These are phyloP conservation scores for Paralagenidium karlingii DNA, from an alignment of 352 stramenopile species.

Conservation along the genomic window DNA sequence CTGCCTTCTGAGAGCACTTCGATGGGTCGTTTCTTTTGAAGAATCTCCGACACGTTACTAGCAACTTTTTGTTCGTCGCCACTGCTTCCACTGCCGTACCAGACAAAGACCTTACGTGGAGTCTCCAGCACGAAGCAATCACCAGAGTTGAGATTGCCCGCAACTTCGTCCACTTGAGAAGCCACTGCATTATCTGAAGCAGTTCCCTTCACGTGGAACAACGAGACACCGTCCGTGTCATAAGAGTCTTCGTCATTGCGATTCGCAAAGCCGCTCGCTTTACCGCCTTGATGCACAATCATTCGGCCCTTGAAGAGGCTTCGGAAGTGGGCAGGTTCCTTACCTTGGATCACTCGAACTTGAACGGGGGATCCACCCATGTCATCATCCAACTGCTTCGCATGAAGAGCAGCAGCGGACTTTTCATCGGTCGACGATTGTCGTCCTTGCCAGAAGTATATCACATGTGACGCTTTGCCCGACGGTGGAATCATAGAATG, in stretches of 20 bases:
- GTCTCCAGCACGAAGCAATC: conserved; percentile 81
- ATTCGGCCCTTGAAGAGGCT: conserved; percentile 85
- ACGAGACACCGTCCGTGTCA: conserved; percentile 71
- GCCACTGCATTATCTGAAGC: conserved; percentile 77
- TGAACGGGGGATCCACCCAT: conserved; percentile 77
- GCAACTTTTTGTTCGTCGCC: conserved; percentile 45
- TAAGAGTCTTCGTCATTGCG: conserved; percentile 69
- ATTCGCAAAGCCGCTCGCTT: conserved; percentile 83
- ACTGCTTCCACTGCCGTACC: conserved; percentile 57
- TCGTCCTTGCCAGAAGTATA: conserved; percentile 90
- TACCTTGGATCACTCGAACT: conserved; percentile 76
- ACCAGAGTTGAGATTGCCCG: conserved; percentile 78
- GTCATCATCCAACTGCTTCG: conserved; percentile 71
- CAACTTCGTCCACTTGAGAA: conserved; percentile 63
- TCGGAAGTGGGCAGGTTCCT: conserved; percentile 81
- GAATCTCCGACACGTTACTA: conserved; percentile 35
- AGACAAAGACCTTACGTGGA: conserved; percentile 56
- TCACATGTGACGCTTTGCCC: conserved; percentile 67
- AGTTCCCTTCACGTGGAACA: conserved; percentile 88
- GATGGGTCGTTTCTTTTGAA: conserved; percentile 39
- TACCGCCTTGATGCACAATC: conserved; percentile 83
- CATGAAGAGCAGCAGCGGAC: conserved; percentile 43
- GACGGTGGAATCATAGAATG: conserved; percentile 52
- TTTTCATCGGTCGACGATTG: conserved; percentile 83
- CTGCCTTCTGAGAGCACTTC: conserved; percentile 39